Base-by-base conservation (phyloP, 805 yeast genomes). In the Monosporozyma aerobia region DNA sequence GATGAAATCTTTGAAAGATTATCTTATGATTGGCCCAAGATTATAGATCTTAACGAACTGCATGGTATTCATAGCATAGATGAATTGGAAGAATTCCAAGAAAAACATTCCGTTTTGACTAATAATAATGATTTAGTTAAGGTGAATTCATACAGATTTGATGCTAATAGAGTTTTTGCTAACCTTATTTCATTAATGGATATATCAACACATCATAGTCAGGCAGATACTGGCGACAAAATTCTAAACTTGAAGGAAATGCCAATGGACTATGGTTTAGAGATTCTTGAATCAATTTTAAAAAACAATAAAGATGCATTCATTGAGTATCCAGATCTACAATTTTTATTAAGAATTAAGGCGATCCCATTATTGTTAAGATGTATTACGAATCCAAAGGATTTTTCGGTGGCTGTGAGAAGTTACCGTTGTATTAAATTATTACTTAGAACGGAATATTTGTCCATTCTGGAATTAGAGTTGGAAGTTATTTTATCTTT, bases 401-500 rank as follows among this genome's bases (percentile, higher is more conserved):
- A 74, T 19, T 92, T 90, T 62, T 76, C 95, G 0, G 75, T 84
- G 13, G 78, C 82, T 48, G 84, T 87, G 1, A 76, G 98, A 57
- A 85, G 87, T 5, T 79, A 88, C 44, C 76, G 98, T 50, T 76
- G 90, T 9, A 75, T 88, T 14, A 74, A 77, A 40, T 70, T 89
- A 3, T 64, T 92, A 44, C 67, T 90, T 5, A 72, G 78, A 35
- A 63, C 70, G 9, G 81, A 82, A 27, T 87, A 82, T 58, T 73
- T 90, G 22, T 68, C 74, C 0, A 75, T 80, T 6, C 68, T 92
- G 39, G 84, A 80, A 50, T 77, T 85, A 33, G 97, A 92, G 66
- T 76, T 87, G 27, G 97, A 90, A 61, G 90, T 89, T 6, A 80
- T 90, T 2, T 69, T 92, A 14, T 82, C 95, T 0, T 72, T 86